A percentile compares a stretch with the other conserved stretches of the same genome.
These are phyloP conservation scores for Trichoderma lentiforme DNA, from an alignment of 2,329 filamentous ascomycete genomes.

Conservation along the genomic window DNA sequence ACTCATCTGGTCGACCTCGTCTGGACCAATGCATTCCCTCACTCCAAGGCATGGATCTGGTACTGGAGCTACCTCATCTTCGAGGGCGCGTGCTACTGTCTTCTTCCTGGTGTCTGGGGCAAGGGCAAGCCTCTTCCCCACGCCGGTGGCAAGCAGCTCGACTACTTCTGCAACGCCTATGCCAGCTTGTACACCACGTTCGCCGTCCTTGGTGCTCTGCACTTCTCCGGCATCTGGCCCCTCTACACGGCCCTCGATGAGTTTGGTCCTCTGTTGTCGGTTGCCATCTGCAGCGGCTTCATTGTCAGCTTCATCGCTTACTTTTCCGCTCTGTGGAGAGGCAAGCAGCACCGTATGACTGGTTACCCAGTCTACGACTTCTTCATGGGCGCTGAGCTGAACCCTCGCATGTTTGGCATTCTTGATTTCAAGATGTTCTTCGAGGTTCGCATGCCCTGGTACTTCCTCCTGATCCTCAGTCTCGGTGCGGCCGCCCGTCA, in stretches of 20 bases:
- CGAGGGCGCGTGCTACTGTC: conserved; percentile 77
- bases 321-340: conserved; percentile 75
- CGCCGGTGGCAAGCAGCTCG: conserved; percentile 77
- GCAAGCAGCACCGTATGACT: conserved; percentile 92
- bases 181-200: conserved; percentile 87
- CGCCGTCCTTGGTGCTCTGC: conserved; percentile 64
- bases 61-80: conserved; percentile 94
- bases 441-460: conserved; percentile 90
- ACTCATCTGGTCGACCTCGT: conserved; percentile 67
- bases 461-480: conserved; percentile 76
- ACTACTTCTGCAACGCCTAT: conserved; percentile 92
- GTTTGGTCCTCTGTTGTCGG: conserved; percentile 88
- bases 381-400: conserved; percentile 86
- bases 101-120: conserved; percentile 81
- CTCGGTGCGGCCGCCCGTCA: conserved; percentile 76
- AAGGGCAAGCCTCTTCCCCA: conserved; percentile 87
- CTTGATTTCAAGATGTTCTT: conserved; percentile 96
- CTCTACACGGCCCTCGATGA: conserved; percentile 92
- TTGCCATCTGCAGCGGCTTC: conserved; percentile 89
- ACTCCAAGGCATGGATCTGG: conserved; percentile 78
- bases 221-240: conserved; percentile 80
- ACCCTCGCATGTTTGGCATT: conserved; percentile 70
- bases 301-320: conserved; percentile 81
- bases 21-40: conserved; percentile 82
- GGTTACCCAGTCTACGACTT: conserved; percentile 79